These are phyloP conservation scores for Gossypium mustelinum DNA, from an alignment of 345 rosid genomes.

Conservation along the genomic window DNA sequence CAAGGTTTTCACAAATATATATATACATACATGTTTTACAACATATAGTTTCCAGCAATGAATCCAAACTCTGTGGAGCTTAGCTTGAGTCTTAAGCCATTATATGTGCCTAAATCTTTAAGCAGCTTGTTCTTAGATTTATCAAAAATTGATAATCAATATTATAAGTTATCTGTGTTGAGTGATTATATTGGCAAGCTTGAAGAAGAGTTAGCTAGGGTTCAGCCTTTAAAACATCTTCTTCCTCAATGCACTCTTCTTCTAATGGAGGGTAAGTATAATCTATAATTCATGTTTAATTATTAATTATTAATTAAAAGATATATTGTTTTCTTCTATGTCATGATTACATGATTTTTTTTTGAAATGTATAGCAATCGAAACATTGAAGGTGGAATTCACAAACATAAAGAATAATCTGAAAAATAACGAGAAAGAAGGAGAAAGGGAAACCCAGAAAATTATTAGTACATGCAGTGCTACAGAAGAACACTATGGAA, in stretches of 20 bases:
- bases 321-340: background rate
- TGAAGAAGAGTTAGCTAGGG: too few species aligned
- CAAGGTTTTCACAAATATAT: background rate
- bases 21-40: background rate
- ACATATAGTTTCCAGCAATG: background rate
- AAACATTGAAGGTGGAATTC: constrained; percentile 19
- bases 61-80: background rate
- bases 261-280: constrained; percentile 22
- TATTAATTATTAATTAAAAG: background rate
- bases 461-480: too few species aligned
- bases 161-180: too few species aligned
- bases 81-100: constrained; percentile 17
- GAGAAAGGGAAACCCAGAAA: background rate
- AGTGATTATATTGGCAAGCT: too few species aligned
- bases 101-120: constrained; percentile 11
- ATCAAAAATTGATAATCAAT: too few species aligned
- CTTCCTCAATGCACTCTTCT: constrained; percentile 25
- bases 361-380: constrained; percentile 18
- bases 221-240: background rate
- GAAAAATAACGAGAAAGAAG: background rate
- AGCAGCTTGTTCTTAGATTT: background rate
- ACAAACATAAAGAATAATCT: background rate
- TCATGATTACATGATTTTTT: background rate
- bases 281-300: background rate
- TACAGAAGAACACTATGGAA: background rate